Evolutionary conservation across 2,329 filamentous ascomycete species (phyloP).

Genomic region (Purpureocillium lavendulum): DNA sequence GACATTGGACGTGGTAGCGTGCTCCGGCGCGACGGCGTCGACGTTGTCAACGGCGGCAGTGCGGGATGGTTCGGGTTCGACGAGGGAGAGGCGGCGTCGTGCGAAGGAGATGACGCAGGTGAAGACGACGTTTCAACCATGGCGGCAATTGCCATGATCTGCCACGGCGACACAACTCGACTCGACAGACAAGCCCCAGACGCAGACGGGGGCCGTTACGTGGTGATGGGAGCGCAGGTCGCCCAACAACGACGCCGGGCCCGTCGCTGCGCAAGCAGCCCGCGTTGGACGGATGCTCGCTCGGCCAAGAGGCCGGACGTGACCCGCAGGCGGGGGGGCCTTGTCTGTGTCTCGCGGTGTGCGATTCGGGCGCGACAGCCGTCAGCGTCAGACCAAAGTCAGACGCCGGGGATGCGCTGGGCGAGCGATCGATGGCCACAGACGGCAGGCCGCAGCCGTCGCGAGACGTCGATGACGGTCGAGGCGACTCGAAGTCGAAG

Average conservation of each 20-base stretch:
- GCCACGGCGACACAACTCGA: slow-evolving; percentile 9
- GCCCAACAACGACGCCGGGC: not conserved
- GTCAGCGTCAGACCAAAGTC: too few species aligned
- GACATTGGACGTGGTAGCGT: slow-evolving; percentile 59
- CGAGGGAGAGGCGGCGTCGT: slow-evolving; percentile 32
- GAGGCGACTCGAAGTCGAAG: not conserved
- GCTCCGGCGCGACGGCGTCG: slow-evolving; percentile 49
- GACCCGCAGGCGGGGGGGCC: too few species aligned
- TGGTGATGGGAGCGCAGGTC: not conserved
- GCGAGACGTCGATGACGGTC: too few species aligned
- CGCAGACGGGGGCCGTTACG: too few species aligned
- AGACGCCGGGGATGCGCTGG: too few species aligned
- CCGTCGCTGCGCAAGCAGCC: too few species aligned
- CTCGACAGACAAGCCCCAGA: not conserved
- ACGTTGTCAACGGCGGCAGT: slow-evolving; percentile 49
- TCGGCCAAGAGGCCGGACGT: too few species aligned
- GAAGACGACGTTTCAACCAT: slow-evolving; percentile 51
- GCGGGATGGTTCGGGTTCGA: slow-evolving; percentile 45
- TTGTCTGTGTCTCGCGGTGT: too few species aligned
- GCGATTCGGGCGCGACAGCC: not conserved
- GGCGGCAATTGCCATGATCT: slow-evolving; percentile 36
- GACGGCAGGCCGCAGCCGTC: too few species aligned
- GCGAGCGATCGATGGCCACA: too few species aligned
- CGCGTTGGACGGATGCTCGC: not conserved
- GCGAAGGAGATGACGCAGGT: slow-evolving; percentile 43